phyloP scores from a whole-genome alignment of 768 basidiomycete genomes.

The Clitopilus hobsonii region DNA sequence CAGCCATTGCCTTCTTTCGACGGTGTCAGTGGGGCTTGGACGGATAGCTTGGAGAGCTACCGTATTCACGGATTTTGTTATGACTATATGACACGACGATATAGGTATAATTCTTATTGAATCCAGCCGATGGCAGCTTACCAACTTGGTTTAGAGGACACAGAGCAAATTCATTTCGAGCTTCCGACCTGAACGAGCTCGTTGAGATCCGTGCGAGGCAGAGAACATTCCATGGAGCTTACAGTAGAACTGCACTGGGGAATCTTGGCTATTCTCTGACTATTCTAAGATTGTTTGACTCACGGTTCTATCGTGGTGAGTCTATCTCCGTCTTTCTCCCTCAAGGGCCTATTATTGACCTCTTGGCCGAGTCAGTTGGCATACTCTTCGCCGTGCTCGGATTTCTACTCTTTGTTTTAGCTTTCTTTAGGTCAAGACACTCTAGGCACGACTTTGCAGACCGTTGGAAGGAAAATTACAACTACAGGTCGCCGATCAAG shows the following conservation, averaged over 20 bases:
- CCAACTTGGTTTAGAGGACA: slow-evolving; percentile 31
- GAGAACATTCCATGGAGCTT: slow-evolving; percentile 81
- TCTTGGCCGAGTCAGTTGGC: slow-evolving; percentile 39
- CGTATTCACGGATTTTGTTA: not conserved
- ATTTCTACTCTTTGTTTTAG: slow-evolving; percentile 48
- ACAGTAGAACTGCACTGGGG: slow-evolving; percentile 69
- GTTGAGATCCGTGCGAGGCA: slow-evolving; percentile 76
- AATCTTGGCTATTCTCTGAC: slow-evolving; percentile 71
- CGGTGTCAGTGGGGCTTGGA: not conserved
- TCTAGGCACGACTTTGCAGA: slow-evolving; percentile 80
- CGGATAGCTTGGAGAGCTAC: not conserved
- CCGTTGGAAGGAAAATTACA: slow-evolving; percentile 29
- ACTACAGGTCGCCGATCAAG: slow-evolving; percentile 33
- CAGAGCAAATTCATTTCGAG: slow-evolving; percentile 43
- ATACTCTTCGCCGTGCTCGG: slow-evolving; percentile 63
- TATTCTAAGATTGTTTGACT: slow-evolving; percentile 76
- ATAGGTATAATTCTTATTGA: not conserved
- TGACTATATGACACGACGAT: not conserved
- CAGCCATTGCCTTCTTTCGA: not conserved
- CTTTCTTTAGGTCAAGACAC: slow-evolving; percentile 59
- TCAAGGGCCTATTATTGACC: not conserved
- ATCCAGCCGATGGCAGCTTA: not conserved
- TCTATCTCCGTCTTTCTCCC: slow-evolving; percentile 5
- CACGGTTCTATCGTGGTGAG: slow-evolving; percentile 68
- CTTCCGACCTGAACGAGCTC: slow-evolving; percentile 53